Evolutionary conservation across 2,329 filamentous ascomycete species (phyloP).

Genomic region (Parastagonospora nodorum): DNA sequence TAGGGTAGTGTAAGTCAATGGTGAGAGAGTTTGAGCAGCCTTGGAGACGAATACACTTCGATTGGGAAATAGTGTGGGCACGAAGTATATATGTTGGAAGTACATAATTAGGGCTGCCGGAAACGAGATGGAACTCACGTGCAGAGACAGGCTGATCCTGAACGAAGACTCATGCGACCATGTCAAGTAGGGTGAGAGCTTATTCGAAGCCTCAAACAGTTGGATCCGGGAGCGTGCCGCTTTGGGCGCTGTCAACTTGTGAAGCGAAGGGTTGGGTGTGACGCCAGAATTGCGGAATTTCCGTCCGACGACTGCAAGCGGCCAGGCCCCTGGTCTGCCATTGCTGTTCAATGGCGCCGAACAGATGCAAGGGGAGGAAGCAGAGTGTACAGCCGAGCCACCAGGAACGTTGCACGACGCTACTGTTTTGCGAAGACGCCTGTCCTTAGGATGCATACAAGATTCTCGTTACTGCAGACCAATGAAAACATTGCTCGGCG

Average conservation of each 20-base stretch:
- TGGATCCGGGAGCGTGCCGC: conserved; percentile 46
- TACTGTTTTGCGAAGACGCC: conserved; percentile 31
- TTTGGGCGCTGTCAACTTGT: conserved; percentile 47
- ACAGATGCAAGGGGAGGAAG: conserved; percentile 27
- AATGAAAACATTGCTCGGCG: conserved; percentile 25
- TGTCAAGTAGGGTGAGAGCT: conserved; percentile 39
- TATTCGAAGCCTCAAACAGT: conserved; percentile 46
- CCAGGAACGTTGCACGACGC: conserved; percentile 34
- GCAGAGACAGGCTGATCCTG: conserved; percentile 41
- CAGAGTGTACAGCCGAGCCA: conserved; percentile 36
- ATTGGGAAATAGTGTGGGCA: conserved; percentile 25
- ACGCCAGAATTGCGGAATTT: conserved; percentile 38
- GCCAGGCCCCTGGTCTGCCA: conserved; percentile 31
- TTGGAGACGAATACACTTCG: conserved; percentile 6
- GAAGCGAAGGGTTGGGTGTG: conserved; percentile 44
- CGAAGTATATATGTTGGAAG: conserved; percentile 35
- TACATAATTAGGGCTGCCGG: conserved; percentile 33
- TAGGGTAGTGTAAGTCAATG: neutral
- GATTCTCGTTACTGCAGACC: conserved; percentile 17
- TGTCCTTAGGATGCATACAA: conserved; percentile 30
- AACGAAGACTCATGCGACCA: conserved; percentile 41
- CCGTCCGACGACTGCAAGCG: conserved; percentile 34
- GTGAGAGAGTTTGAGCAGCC: conserved; percentile 10
- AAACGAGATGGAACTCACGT: conserved; percentile 43
- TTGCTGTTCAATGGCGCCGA: conserved; percentile 36